These are phyloP conservation scores for Citrus reticulata DNA, from an alignment of 345 rosid species.

Conservation along the genomic window DNA sequence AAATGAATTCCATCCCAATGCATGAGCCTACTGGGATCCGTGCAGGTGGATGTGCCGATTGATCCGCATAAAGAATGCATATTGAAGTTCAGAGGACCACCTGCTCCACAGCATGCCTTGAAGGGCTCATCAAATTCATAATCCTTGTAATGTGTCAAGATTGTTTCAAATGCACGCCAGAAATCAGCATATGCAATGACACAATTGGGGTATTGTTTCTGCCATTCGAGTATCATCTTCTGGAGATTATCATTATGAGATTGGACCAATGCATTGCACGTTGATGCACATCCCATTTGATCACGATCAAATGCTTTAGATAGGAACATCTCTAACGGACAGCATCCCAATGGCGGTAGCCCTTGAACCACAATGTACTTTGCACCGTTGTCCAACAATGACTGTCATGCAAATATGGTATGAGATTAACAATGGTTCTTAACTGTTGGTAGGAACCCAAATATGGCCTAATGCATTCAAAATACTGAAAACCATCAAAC, in stretches of 20 bases:
- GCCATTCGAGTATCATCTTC: slow-evolving; percentile 20
- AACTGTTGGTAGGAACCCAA: not conserved
- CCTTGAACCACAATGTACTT: slow-evolving; percentile 43
- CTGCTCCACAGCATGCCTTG: slow-evolving; percentile 44
- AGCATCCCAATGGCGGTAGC: slow-evolving; percentile 42
- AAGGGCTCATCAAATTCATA: slow-evolving; percentile 29
- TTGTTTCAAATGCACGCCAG: slow-evolving; percentile 27
- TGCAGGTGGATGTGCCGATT: slow-evolving; percentile 17
- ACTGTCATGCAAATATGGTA: slow-evolving; percentile 14
- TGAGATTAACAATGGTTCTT: not conserved
- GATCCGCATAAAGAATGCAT: slow-evolving; percentile 31
- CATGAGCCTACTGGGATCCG: slow-evolving; percentile 14
- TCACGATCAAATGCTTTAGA: slow-evolving; percentile 17
- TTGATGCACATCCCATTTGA: slow-evolving; percentile 27
- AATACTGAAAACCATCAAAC: not conserved
- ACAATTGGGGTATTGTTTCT: not conserved
- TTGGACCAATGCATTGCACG: slow-evolving; percentile 16
- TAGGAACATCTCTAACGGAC: slow-evolving; percentile 22
- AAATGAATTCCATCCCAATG: slow-evolving; percentile 51
- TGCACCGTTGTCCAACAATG: slow-evolving; percentile 35
- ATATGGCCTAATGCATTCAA: not conserved
- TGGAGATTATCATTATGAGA: slow-evolving; percentile 40
- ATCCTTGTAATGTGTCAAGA: slow-evolving; percentile 10
- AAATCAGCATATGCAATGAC: slow-evolving; percentile 33
- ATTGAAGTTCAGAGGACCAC: slow-evolving; percentile 34